Percentiles rank a stretch among this genome's conserved stretches.
Conservation (phyloP, 768 basidiomycete species). For the Leccinum boreale region DNA sequence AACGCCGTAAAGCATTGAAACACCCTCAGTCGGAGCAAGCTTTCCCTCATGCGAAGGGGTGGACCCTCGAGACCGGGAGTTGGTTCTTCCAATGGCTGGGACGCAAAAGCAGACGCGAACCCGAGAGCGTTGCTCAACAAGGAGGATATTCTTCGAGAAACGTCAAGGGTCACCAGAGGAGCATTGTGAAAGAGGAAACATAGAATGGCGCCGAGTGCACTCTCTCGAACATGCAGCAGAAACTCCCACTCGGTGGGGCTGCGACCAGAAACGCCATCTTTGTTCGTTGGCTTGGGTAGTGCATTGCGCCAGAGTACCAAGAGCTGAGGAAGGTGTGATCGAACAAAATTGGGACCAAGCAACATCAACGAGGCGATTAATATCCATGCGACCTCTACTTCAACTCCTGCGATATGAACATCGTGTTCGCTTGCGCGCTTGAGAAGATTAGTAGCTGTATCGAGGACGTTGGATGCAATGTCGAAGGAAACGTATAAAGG, state of each 20-base stretch:
- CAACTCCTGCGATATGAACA: conserved; percentile 72
- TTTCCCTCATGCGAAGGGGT: conserved; percentile 73
- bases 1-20: conserved; percentile 87
- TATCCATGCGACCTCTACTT: conserved; percentile 94
- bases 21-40: conserved; percentile 77
- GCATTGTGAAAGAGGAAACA: conserved; percentile 84
- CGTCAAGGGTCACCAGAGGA: conserved; percentile 83
- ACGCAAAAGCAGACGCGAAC: conserved; percentile 82
- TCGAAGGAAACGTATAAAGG: conserved; percentile 96
- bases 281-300: conserved; percentile 89
- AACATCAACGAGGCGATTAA: conserved; percentile 87
- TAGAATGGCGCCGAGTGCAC: conserved; percentile 83
- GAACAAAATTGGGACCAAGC: conserved; percentile 90
- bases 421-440: conserved; percentile 92
- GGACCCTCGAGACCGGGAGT: conserved; percentile 43
- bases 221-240: conserved; percentile 85
- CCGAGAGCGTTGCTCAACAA: conserved; percentile 86
- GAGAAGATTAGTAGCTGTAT: conserved; percentile 85
- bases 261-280: conserved; percentile 68
- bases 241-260: conserved; percentile 85
- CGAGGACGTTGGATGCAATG: conserved; percentile 84
- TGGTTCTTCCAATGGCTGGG: conserved; percentile 64
- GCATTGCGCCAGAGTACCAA: conserved; percentile 97
- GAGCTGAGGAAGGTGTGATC: conserved; percentile 88
- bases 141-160: conserved; percentile 83